Percentiles rank a stretch among this genome's conserved stretches.
Evolutionary conservation across 495 filamentous ascomycete species (phyloP).

Genomic region (Penicillium goetzii): DNA sequence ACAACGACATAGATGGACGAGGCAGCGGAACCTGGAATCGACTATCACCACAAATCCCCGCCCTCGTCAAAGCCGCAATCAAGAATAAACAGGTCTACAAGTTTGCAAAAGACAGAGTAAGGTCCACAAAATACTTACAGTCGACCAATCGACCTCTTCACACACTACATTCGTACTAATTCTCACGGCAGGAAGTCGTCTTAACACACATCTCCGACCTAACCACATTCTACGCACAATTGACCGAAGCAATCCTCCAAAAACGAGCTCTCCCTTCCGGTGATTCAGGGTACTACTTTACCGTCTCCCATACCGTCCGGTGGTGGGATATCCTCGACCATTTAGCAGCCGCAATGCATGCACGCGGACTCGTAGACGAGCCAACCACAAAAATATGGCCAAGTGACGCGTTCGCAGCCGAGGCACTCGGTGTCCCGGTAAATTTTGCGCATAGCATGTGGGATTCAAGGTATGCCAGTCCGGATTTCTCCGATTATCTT

Average conservation of each 20-base stretch:
- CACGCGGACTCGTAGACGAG: neutral
- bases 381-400: neutral
- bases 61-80: constrained; percentile 3
- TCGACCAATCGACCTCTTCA: neutral
- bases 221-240: constrained; percentile 9
- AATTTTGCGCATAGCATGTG: neutral
- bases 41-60: neutral
- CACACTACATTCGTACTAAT: neutral
- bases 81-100: constrained; percentile 3
- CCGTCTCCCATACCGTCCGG: neutral
- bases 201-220: constrained; percentile 15
- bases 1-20: neutral
- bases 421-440: neutral
- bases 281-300: neutral
- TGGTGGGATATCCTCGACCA: constrained; percentile 8
- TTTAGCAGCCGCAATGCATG: neutral
- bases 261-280: constrained; percentile 1
- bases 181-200: neutral
- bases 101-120: constrained; percentile 4
- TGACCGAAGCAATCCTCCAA: constrained; percentile 13
- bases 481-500: too few relatives aligned
- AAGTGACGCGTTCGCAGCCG: neutral
- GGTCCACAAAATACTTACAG: neutral
- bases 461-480: constrained; percentile 2
- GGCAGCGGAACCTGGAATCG: constrained; percentile 6